Conservation (phyloP, 2,329 filamentous ascomycete genomes). For the Xylaria sp. region DNA sequence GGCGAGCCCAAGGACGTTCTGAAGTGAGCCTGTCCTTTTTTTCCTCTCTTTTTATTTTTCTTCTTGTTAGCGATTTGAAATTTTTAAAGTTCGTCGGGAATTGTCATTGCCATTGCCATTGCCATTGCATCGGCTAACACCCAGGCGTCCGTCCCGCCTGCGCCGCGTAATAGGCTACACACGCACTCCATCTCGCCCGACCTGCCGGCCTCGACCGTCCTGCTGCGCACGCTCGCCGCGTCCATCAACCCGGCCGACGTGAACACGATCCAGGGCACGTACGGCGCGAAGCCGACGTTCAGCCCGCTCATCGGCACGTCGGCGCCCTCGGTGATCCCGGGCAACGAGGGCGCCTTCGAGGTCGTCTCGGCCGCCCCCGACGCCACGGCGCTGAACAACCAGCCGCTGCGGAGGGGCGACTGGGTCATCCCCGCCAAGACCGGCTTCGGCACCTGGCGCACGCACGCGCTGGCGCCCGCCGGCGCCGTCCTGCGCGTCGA, state of each 20-base stretch:
- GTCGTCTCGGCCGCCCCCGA: slow-evolving; percentile 68
- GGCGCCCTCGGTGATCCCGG: slow-evolving; percentile 75
- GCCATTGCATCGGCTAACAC: slow-evolving; percentile 6
- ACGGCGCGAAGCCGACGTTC: slow-evolving; percentile 83
- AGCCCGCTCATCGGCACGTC: slow-evolving; percentile 75
- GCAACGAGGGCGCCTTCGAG: slow-evolving; percentile 94
- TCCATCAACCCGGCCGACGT: slow-evolving; percentile 98
- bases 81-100: too few species aligned
- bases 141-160: background rate
- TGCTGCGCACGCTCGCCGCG: slow-evolving; percentile 84
- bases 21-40: slow-evolving; percentile 46
- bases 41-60: background rate
- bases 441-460: slow-evolving; percentile 92
- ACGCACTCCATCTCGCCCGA: slow-evolving; percentile 76
- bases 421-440: slow-evolving; percentile 90
- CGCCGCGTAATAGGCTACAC: too few species aligned
- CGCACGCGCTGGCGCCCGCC: slow-evolving; percentile 73
- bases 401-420: slow-evolving; percentile 78
- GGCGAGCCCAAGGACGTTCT: slow-evolving; percentile 76
- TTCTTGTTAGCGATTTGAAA: too few species aligned
- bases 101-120: background rate
- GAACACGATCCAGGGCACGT: slow-evolving; percentile 96
- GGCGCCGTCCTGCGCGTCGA: slow-evolving; percentile 51
- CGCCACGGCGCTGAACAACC: too few species aligned
- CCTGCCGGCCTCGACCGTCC: slow-evolving; percentile 66